Evolutionary conservation across 75 land plant species (phyloP).

Genomic region (Larix kaempferi): DNA sequence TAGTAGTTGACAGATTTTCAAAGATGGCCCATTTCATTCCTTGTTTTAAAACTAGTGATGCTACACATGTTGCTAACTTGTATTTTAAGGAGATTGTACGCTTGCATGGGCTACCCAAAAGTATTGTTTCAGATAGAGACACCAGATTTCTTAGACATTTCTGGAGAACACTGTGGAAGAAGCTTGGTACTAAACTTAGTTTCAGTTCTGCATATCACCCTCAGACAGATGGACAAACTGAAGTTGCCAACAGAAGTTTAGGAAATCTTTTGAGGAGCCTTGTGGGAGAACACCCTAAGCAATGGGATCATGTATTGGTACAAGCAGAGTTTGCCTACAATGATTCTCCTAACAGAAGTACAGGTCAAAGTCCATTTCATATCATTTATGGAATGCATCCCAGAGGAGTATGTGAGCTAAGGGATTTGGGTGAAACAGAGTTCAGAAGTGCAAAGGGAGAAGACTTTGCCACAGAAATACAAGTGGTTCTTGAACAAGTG

Average conservation of each 20-base stretch:
- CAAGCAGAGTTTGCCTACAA: background rate
- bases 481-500: background rate
- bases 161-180: background rate
- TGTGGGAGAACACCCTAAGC: background rate
- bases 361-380: background rate
- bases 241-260: background rate
- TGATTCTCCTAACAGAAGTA: background rate
- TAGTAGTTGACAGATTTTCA: background rate
- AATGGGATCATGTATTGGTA: background rate
- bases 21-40: background rate
- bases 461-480: background rate
- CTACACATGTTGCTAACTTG: background rate
- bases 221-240: background rate
- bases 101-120: background rate
- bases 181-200: background rate
- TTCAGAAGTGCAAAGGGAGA: background rate
- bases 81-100: background rate
- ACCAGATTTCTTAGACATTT: background rate
- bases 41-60: background rate
- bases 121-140: background rate
- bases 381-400: background rate
- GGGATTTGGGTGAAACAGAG: background rate
- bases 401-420: background rate
- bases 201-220: background rate
- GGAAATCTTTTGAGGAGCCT: background rate